A percentile compares a stretch with the other conserved stretches of the same genome.
Conservation (phyloP, 2,329 filamentous ascomycete species). For the Claviceps sp. region DNA sequence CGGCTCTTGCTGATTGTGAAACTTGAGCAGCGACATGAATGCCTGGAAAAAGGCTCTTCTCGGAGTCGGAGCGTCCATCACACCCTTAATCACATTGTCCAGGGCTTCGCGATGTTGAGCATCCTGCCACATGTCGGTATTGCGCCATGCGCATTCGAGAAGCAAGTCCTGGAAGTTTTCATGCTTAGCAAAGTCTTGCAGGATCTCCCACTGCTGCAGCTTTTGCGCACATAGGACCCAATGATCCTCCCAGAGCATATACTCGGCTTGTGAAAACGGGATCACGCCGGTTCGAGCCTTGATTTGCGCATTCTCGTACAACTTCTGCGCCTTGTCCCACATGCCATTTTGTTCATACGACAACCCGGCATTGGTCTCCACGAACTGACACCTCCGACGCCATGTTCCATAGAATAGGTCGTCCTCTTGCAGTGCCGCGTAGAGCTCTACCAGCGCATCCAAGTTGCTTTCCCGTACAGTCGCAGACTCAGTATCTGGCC, state of each 20-base stretch:
- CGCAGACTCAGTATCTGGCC: conserved; percentile 71
- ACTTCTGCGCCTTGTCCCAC: conserved; percentile 97
- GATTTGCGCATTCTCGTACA: conserved; percentile 94
- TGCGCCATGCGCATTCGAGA: conserved; percentile 89
- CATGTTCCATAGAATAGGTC: conserved; percentile 97
- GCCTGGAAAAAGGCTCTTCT: conserved; percentile 93
- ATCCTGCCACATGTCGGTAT: conserved; percentile 88
- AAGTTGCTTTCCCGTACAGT: conserved; percentile 85
- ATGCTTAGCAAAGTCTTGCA: conserved; percentile 96
- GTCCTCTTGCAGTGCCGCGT: conserved; percentile 81
- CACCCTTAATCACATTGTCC: conserved; percentile 86
- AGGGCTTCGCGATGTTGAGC: conserved; percentile 77
- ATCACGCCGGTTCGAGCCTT: conserved; percentile 94
- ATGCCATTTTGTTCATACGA: conserved; percentile 98
- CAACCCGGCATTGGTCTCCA: conserved; percentile 92
- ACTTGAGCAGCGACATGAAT: conserved; percentile 91
- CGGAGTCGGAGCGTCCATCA: conserved; percentile 94
- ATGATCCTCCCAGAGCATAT: conserved; percentile 99
- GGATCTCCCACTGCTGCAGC: conserved; percentile 95
- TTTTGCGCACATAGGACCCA: conserved; percentile 98
- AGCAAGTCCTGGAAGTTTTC: conserved; percentile 97
- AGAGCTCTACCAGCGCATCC: conserved; percentile 89
- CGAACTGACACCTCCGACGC: conserved; percentile 87
- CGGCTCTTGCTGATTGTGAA: conserved; percentile 78
- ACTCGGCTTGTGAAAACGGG: conserved; percentile 90